phyloP scores from a whole-genome alignment of 768 basidiomycete genomes.

The Amylocystis lapponica region DNA sequence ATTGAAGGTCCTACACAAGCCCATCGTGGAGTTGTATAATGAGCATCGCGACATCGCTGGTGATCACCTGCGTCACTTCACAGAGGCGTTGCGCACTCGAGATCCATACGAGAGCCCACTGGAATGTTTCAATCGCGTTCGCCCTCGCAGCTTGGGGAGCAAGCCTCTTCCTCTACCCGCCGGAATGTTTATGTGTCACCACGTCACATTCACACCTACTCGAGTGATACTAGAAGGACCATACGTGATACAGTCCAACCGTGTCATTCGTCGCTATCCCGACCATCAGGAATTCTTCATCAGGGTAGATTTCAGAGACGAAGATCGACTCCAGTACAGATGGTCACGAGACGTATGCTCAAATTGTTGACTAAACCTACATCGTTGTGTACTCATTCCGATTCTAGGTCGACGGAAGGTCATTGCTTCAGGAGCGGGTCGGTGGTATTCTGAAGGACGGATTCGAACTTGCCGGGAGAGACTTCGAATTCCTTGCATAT shows the following conservation, averaged over 20 bases:
- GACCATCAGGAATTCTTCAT: constrained; percentile 64
- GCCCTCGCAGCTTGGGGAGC: constrained; percentile 13
- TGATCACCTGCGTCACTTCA: constrained; percentile 51
- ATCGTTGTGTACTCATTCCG: not conserved
- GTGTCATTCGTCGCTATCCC: constrained; percentile 65
- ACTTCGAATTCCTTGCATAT: constrained; percentile 79
- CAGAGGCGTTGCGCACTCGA: constrained; percentile 40
- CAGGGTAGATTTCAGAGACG: constrained; percentile 81
- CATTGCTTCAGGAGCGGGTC: constrained; percentile 20
- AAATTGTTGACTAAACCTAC: not conserved
- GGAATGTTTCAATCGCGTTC: constrained; percentile 41
- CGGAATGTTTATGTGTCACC: constrained; percentile 59
- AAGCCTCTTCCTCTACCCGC: constrained; percentile 19
- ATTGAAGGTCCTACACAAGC: constrained; percentile 33
- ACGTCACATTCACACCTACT: constrained; percentile 68
- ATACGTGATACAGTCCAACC: constrained; percentile 69
- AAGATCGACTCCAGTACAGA: constrained; percentile 68
- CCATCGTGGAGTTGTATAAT: constrained; percentile 37
- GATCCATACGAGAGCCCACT: constrained; percentile 35
- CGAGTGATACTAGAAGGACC: constrained; percentile 74
- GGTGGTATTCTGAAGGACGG: constrained; percentile 39
- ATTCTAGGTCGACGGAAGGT: constrained; percentile 21
- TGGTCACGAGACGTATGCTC: constrained; percentile 55
- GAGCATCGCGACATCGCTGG: constrained; percentile 29
- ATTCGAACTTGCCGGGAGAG: constrained; percentile 62